Percentiles rank a stretch among this genome's conserved stretches.
Evolutionary conservation across 1,139 yeast genomes (phyloP).

Genomic region (Blastobotrys ciferrii): DNA sequence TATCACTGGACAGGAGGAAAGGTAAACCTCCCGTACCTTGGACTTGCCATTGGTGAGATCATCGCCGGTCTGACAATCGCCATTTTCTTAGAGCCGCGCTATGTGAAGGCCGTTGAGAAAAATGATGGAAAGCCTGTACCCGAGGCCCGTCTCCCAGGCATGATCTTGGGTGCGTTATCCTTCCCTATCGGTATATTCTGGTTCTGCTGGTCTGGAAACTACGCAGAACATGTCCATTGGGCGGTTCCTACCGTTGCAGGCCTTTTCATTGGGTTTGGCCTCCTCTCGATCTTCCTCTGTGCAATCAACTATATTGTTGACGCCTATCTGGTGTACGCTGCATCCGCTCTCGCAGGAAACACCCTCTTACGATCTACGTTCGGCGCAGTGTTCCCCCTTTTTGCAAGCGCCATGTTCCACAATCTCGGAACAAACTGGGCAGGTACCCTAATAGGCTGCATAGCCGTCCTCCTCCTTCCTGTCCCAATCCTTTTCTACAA

Average conservation of each 20-base stretch:
- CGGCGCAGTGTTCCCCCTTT: constrained; percentile 42
- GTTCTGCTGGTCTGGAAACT: constrained; percentile 85
- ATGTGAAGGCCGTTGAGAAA: constrained; percentile 41
- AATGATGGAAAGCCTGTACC: constrained; percentile 65
- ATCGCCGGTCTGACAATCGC: constrained; percentile 21
- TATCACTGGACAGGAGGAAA: constrained; percentile 54
- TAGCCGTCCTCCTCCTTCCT: constrained; percentile 58
- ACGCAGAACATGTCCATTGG: constrained; percentile 67
- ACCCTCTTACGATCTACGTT: constrained; percentile 50
- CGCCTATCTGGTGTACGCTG: constrained; percentile 64
- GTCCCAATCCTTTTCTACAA: constrained; percentile 66
- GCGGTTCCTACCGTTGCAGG: constrained; percentile 89
- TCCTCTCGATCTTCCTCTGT: constrained; percentile 57
- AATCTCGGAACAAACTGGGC: constrained; percentile 79
- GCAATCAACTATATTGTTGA: constrained; percentile 69
- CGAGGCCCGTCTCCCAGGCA: constrained; percentile 75
- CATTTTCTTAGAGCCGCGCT: constrained; percentile 32
- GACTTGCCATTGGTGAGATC: constrained; percentile 50
- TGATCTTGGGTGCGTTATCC: constrained; percentile 64
- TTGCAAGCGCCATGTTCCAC: constrained; percentile 54
- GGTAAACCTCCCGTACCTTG: constrained; percentile 48
- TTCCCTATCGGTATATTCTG: constrained; percentile 79
- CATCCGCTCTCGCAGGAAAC: constrained; percentile 86
- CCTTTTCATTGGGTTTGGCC: constrained; percentile 51
- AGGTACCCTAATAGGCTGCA: constrained; percentile 63